Evolutionary conservation across 176 grass and related monocot species (phyloP), one percentile per base, ranked within the genome.

Genomic region (Ensete ventricosum): DNA sequence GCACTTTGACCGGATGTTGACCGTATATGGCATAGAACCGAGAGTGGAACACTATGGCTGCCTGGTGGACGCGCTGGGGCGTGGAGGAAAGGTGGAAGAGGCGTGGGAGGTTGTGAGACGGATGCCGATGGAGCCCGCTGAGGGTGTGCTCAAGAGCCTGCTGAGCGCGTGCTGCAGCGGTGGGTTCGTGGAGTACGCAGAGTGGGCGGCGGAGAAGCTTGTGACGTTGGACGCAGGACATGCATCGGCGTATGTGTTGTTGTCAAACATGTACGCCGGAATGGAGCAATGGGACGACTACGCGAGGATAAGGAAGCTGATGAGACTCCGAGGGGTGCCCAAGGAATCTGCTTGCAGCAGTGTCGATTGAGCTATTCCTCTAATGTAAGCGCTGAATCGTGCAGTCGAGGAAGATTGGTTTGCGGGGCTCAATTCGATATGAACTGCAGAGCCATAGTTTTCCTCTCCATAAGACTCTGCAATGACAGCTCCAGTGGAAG

Each of bases 121-220:
- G 1, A 79, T 79, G 77, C 53, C 66, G 0, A 22, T 71, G 77
- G 52, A 34, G 27, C 77, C 66, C 1, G 77, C 59, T 11, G 65
- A 79, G 52, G 16, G 77, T 14, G 77, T 79, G 53, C 77, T 79
- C 26, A 79, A 70, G 77, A 58, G 65, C 77, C 77, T 79, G 9
- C 53, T 79, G 26, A 79, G 77, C 50, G 53, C 77, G 6, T 55
- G 53, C 64, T 79, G 66, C 29, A 53, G 53, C 52, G 16, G 8
- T 16, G 54, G 66, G 20, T 16, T 79, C 29, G 65, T 49, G 17
- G 17, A 69, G 9, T 79, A 27, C 29, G 77, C 77, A 2, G 77
- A 79, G 53, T 79, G 77, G 77, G 52, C 77, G 27, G 22, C 65
- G 17, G 65, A 59, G 66, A 57, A 27, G 66, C 67, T 79, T 17